These are phyloP conservation scores for Fomitopsis pulvina DNA, from an alignment of 768 basidiomycete species.

Conservation along the genomic window DNA sequence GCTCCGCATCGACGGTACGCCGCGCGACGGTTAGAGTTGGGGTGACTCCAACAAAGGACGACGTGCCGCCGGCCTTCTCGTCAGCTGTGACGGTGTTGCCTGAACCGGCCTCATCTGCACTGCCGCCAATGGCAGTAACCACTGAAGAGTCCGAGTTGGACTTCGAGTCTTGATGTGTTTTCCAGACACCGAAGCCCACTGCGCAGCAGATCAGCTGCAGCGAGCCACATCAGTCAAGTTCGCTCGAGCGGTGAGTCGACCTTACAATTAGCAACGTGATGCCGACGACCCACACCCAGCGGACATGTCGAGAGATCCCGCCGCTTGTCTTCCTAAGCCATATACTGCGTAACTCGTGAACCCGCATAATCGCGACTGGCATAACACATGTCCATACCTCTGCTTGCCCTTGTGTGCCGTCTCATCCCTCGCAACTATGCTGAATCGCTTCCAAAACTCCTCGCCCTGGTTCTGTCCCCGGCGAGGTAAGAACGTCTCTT, in stretches of 20 bases:
- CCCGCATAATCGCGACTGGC: not conserved
- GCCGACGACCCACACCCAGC: slow-evolving; percentile 70
- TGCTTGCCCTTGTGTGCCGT: slow-evolving; percentile 37
- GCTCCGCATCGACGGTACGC: slow-evolving; percentile 21
- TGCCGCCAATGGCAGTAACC: slow-evolving; percentile 63
- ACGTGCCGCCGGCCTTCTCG: slow-evolving; percentile 12
- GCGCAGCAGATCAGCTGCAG: slow-evolving; percentile 44
- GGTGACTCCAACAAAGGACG: slow-evolving; percentile 32
- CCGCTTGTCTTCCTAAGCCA: slow-evolving; percentile 65
- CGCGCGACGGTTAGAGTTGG: slow-evolving; percentile 57
- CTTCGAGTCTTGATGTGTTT: slow-evolving; percentile 41
- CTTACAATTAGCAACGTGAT: slow-evolving; percentile 49
- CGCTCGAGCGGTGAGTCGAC: slow-evolving; percentile 4
- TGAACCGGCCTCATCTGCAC: slow-evolving; percentile 33
- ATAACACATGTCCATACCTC: slow-evolving; percentile 23
- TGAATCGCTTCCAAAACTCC: slow-evolving; percentile 84
- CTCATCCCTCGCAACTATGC: slow-evolving; percentile 73
- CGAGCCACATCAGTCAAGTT: not conserved
- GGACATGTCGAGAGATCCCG: slow-evolving; percentile 44
- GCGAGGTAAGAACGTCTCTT: slow-evolving; percentile 59
- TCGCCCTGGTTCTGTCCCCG: slow-evolving; percentile 70
- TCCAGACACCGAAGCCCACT: slow-evolving; percentile 53
- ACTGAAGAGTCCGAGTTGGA: slow-evolving; percentile 32
- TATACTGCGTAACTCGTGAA: slow-evolving; percentile 29
- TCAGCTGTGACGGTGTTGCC: slow-evolving; percentile 1